Conservation (phyloP, 768 basidiomycete genomes). For the Ramaria rubella region DNA sequence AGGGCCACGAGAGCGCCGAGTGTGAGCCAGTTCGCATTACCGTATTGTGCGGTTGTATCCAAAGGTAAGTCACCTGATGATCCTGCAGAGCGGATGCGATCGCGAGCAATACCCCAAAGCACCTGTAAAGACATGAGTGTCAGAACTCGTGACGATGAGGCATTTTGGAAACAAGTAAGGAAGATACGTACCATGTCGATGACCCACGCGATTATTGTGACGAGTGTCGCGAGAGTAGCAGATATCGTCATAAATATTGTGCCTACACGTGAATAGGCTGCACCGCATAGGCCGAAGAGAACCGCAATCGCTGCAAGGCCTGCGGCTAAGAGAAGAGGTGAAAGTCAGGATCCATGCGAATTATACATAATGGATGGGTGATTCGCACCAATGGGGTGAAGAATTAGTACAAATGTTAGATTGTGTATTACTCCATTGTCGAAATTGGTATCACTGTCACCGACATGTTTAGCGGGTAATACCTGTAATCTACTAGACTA, state of each 20-base stretch:
- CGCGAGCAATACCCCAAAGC: constrained; percentile 65
- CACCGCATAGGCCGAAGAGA: constrained; percentile 63
- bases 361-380: constrained; percentile 16
- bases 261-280: constrained; percentile 55
- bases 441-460: constrained; percentile 29
- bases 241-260: constrained; percentile 73
- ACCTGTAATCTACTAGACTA: constrained; percentile 15
- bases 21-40: constrained; percentile 80
- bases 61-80: constrained; percentile 11
- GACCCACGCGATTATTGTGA: constrained; percentile 62
- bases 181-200: constrained; percentile 54
- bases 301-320: constrained; percentile 59
- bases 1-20: constrained; percentile 68
- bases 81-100: constrained; percentile 46
- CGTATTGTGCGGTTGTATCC: constrained; percentile 43
- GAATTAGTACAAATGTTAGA: constrained; percentile 66
- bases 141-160: constrained; percentile 2
- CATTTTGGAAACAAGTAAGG: neutral
- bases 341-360: constrained; percentile 4
- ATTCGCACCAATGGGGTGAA: constrained; percentile 69
- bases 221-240: constrained; percentile 57
- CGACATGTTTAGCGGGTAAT: neutral
- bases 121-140: constrained; percentile 15
- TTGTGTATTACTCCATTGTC: constrained; percentile 53
- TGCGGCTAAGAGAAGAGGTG: constrained; percentile 37